These are phyloP conservation scores for Hyaloperonospora brassicae DNA, from an alignment of 352 stramenopile species.

Conservation along the genomic window DNA sequence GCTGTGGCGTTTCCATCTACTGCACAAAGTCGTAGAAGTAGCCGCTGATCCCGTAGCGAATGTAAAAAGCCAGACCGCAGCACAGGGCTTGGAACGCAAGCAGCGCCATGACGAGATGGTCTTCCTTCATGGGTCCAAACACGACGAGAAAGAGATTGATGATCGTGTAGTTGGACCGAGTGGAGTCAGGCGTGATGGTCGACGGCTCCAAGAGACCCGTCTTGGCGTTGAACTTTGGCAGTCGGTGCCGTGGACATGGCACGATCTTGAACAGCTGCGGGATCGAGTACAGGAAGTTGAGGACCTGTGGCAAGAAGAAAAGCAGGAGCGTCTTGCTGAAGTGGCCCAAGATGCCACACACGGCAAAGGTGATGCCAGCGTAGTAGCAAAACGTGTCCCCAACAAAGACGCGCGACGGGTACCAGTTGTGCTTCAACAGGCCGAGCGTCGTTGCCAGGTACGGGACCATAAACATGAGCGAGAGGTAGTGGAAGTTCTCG, in stretches of 20 bases:
- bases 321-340: slow-evolving; percentile 98
- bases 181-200: slow-evolving; percentile 83
- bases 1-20: slow-evolving; percentile 29
- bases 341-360: slow-evolving; percentile 93
- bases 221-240: slow-evolving; percentile 91
- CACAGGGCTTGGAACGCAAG: slow-evolving; percentile 70
- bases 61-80: slow-evolving; percentile 70
- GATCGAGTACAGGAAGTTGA: slow-evolving; percentile 98
- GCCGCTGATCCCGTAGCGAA: slow-evolving; percentile 77
- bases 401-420: slow-evolving; percentile 95
- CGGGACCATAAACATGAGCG: slow-evolving; percentile 94
- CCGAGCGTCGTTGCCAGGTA: slow-evolving; percentile 91
- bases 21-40: slow-evolving; percentile 86
- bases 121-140: slow-evolving; percentile 79
- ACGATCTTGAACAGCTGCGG: slow-evolving; percentile 98
- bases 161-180: slow-evolving; percentile 80
- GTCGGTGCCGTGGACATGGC: slow-evolving; percentile 94
- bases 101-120: slow-evolving; percentile 52
- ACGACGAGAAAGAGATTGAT: slow-evolving; percentile 84
- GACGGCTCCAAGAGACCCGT: slow-evolving; percentile 90
- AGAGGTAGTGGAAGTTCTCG: slow-evolving; percentile 91
- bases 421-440: slow-evolving; percentile 96
- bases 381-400: slow-evolving; percentile 99
- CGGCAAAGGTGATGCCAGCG: slow-evolving; percentile 97
- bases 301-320: slow-evolving; percentile 96